A percentile compares a stretch with the other conserved stretches of the same genome.
phyloP scores from a whole-genome alignment of 176 grass and related monocot species.

The Raddia guianensis region DNA sequence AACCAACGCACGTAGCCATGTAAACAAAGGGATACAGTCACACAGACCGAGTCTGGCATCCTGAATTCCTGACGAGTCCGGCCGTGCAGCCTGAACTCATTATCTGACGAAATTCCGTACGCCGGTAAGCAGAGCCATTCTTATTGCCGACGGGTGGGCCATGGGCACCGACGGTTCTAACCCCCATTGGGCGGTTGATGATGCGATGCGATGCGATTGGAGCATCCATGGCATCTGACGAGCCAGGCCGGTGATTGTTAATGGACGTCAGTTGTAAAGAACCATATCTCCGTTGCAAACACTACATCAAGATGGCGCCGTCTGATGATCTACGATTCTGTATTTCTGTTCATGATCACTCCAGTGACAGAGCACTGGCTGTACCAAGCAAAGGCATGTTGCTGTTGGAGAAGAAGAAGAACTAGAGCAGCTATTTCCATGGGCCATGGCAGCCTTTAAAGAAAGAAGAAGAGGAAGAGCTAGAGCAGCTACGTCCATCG shows the following conservation, averaged over 20 bases:
- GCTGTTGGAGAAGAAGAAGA: background rate
- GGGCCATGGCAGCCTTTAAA: background rate
- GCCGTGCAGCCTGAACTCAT: constrained; percentile 10
- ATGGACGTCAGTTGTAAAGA: constrained; percentile 37
- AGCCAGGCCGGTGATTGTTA: constrained; percentile 34
- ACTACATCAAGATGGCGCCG: background rate
- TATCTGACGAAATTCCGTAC: constrained; percentile 34
- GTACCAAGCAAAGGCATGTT: background rate
- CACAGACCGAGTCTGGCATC: background rate
- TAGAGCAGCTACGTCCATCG: background rate
- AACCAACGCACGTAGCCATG: background rate
- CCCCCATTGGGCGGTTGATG: background rate
- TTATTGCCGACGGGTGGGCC: background rate
- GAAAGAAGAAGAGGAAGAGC: background rate
- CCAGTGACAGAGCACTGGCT: background rate
- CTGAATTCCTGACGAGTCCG: background rate
- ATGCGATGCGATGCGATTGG: background rate
- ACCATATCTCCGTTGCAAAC: constrained; percentile 8
- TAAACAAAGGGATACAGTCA: constrained; percentile 2
- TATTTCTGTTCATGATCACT: background rate
- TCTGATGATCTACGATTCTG: constrained; percentile 28
- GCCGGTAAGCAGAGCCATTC: background rate
- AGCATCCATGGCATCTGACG: background rate
- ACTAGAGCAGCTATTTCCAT: background rate
- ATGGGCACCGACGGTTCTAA: constrained; percentile 43